Conservation (phyloP, 257 asterid species). For the Solanum habrochaites region DNA sequence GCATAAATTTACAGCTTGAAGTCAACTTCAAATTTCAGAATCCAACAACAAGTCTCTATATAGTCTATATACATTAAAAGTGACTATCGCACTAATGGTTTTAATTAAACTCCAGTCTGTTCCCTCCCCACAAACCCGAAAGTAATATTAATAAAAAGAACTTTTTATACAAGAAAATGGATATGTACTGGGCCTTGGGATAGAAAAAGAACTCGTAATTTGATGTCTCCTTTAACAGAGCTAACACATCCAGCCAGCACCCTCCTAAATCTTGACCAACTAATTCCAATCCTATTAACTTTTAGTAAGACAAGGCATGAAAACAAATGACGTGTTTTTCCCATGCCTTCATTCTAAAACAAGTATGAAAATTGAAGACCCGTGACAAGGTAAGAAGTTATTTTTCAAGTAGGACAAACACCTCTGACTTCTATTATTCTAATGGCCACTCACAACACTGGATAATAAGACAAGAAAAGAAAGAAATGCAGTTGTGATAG, state of each 20-base stretch:
- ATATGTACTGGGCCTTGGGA: background rate
- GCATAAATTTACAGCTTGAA: background rate
- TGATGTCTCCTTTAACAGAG: background rate
- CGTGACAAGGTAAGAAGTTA: background rate
- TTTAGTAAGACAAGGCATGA: background rate
- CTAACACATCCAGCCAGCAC: background rate
- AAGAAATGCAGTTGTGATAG: background rate
- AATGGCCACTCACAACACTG: background rate
- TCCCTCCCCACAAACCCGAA: background rate
- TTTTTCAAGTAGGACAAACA: background rate
- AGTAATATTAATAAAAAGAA: background rate
- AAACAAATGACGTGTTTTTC: background rate
- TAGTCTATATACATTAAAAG: background rate
- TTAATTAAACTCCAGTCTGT: background rate
- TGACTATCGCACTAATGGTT: background rate
- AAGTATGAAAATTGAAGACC: background rate
- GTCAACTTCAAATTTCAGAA: background rate
- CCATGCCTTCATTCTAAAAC: background rate
- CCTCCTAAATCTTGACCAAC: background rate
- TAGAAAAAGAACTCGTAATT: background rate
- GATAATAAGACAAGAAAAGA: background rate
- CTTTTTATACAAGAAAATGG: background rate
- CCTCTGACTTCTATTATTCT: background rate
- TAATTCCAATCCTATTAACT: background rate
- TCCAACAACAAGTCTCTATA: background rate